Base-by-base conservation (phyloP, 1,284 basidiomycete species). In the Moniliophthora roreri region DNA sequence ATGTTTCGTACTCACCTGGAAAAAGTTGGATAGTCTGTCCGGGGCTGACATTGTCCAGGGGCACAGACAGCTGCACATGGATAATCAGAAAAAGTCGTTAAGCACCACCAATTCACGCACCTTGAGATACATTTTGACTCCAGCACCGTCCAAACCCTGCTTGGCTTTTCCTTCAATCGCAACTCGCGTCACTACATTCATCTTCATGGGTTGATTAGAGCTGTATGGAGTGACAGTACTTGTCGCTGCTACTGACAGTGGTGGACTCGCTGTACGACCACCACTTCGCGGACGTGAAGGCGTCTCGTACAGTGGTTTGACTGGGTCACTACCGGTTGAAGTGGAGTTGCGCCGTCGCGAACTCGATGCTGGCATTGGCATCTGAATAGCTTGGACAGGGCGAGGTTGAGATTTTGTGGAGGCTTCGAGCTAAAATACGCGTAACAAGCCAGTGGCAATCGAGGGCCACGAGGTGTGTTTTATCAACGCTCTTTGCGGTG, bases 71-170 rank as follows among this genome's bases (percentile, higher is more conserved):
- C 89, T 90, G 61, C 47, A 28, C 15, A 18, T 46, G 10, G 44
- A 28, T 47, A 50, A 40, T 58, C 41, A 59, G 54, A 49, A 54
- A 47, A 34, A 39, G 10, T 7, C n/a, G 8, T n/a, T 32, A 4
- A 37, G 20, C 38, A 39, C 41, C 38, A 39, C 50, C 42, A 9
- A 51, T 28, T 20, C 23, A 63, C 75, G 58, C 58, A 87, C 88
- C 74, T 88, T 91, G 60, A 91, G 74, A 69, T 87, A 91, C 75
- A 91, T 83, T 62, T 77, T 83, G 48, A 91, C 79, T 18, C 79
- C 71, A 34, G 80, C 86, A 40, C 82, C 84, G 63, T 88, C 84
- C 40, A 79, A 69, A 2, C 77, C 79, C 53, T 79, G 78, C 66
- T 81, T 85, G 24, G 82, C 82, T 66, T 82, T 85, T 35, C 88